Evolutionary conservation across 2,329 filamentous ascomycete species (phyloP), one percentile per base, ranked within the genome.

Genomic region (Decorospora gaudefroyi): DNA sequence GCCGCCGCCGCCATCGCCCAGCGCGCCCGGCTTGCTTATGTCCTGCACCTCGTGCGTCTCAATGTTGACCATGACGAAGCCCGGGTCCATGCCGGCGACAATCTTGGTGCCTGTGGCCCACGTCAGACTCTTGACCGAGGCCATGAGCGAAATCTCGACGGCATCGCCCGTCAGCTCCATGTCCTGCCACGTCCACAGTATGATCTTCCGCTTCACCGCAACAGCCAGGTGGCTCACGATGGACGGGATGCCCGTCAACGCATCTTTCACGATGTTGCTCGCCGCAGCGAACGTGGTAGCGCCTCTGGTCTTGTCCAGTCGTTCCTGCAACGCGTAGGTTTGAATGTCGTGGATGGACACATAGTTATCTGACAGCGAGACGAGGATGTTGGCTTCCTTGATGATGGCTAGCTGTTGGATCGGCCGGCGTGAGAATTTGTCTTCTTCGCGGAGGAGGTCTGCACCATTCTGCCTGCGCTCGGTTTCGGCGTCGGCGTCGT

Each of bases 101-200:
- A 99, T 74, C 70, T 85, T 91, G 1, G 86, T 92, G 10, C 89
- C 90, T 46, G 83, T 90, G 5, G 89, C 88, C 93, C 93, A 99
- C 2, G 88, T 95, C 51, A 97, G 76, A 10, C 86, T 91, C 64
- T 93, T 89, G 51, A 96, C 88, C 15, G 87, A 84, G 62, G 92
- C 92, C 22, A 89, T 78, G 30, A 97, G 78, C 1, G 84, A 82
- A 25, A 96, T 82, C 72, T 97, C 93, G 18, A 77, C 76, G 0
- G 86, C 83, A 22, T 93, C 84, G 3, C 81, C 77, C 33, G 81
- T 81, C 28, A 96, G 78, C 74, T 97, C 93, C 76, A 90, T 93
- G 68, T 96, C 91, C 61, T 93, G 87, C 93, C 95, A 99, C 62
- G 86, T 88, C 91, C 93, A 99, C 42, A 96, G 73, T 49, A 97